Percentiles rank a stretch among this genome's conserved stretches.
These are phyloP conservation scores for Nicotiana undulata DNA, from an alignment of 257 asterid species.

Conservation along the genomic window DNA sequence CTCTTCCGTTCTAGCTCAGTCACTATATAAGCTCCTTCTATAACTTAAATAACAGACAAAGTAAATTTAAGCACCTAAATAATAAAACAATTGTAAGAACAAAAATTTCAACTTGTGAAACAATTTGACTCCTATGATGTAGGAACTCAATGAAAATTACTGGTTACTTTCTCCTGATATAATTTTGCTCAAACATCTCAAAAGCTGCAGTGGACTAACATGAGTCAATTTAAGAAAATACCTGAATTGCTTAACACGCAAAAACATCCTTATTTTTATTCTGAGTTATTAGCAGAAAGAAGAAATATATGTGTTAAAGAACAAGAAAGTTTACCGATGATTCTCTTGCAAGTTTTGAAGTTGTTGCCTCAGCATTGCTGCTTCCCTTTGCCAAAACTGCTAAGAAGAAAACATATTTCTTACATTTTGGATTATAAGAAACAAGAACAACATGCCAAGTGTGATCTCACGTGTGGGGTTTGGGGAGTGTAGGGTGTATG, in stretches of 20 bases:
- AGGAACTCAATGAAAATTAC: neutral
- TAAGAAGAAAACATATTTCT: neutral
- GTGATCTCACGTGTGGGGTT: too few species aligned
- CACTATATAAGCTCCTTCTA: neutral
- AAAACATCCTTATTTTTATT: neutral
- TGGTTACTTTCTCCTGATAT: neutral
- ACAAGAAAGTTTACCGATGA: constrained; percentile 37
- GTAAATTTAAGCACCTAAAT: neutral
- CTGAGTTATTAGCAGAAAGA: neutral
- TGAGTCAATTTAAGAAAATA: neutral
- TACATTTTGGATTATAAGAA: neutral
- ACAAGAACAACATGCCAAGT: too few species aligned
- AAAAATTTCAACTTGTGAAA: neutral
- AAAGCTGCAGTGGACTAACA: neutral
- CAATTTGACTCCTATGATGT: neutral
- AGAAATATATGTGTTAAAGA: neutral
- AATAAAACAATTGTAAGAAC: neutral
- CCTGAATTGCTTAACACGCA: neutral
- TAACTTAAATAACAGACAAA: neutral
- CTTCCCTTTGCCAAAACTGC: constrained; percentile 78
- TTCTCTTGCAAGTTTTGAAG: constrained; percentile 56
- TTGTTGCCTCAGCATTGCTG: constrained; percentile 49
- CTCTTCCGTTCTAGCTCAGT: neutral
- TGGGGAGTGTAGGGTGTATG: too few species aligned
- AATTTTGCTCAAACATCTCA: neutral